Evolutionary conservation across 805 yeast genomes (phyloP).

Genomic region (Hanseniaspora clermontiae): DNA sequence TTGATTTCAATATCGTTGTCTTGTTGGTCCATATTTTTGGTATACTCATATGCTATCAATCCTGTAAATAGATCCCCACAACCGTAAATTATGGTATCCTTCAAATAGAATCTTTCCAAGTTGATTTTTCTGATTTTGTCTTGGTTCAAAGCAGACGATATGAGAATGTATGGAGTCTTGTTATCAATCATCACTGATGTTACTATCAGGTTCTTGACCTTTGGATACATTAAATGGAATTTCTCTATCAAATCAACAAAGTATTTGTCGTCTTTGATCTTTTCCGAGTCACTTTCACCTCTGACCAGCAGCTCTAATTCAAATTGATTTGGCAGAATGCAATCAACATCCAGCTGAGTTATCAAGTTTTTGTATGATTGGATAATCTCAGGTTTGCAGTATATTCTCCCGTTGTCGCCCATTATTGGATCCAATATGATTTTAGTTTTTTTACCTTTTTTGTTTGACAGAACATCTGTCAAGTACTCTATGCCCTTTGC

Average conservation of each 20-base stretch:
- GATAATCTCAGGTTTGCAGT: constrained; percentile 50
- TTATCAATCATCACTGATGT: constrained; percentile 31
- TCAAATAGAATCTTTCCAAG: not conserved
- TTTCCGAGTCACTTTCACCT: constrained; percentile 27
- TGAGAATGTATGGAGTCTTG: not conserved
- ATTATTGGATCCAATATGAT: constrained; percentile 83
- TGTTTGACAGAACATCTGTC: constrained; percentile 28
- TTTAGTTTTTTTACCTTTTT: constrained; percentile 21
- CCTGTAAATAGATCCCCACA: constrained; percentile 66
- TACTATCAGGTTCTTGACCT: constrained; percentile 42
- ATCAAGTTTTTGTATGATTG: constrained; percentile 42
- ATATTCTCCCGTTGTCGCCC: constrained; percentile 78
- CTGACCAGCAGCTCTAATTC: constrained; percentile 49
- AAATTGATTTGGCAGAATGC: constrained; percentile 64
- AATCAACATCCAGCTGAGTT: constrained; percentile 31
- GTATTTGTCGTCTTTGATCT: constrained; percentile 20
- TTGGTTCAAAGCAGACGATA: not conserved
- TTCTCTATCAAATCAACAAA: constrained; percentile 30
- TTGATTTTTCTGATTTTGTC: not conserved
- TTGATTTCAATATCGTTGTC: constrained; percentile 11
- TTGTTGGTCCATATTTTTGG: constrained; percentile 19
- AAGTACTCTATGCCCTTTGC: constrained; percentile 43
- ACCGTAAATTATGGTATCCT: constrained; percentile 37
- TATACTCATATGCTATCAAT: constrained; percentile 40
- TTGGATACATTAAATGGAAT: constrained; percentile 35